A percentile compares a stretch with the other conserved stretches of the same genome.
Conservation (phyloP, 2,329 filamentous ascomycete genomes). For the Hymenoscyphus scutula region DNA sequence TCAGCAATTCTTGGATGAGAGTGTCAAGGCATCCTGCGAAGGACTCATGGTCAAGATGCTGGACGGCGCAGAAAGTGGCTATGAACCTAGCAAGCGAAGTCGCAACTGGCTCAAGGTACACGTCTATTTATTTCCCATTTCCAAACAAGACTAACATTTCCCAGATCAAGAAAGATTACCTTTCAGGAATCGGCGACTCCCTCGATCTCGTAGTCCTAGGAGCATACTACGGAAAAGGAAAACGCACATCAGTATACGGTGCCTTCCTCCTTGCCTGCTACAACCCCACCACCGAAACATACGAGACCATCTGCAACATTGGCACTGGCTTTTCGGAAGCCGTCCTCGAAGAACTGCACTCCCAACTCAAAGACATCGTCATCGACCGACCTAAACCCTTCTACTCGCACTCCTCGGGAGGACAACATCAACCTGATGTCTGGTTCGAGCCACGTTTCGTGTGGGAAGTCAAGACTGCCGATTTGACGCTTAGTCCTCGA, state of each 20-base stretch:
- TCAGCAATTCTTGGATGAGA: constrained; percentile 87
- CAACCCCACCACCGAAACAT: constrained; percentile 74
- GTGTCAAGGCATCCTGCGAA: constrained; percentile 93
- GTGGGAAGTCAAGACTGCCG: constrained; percentile 97
- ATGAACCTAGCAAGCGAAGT: constrained; percentile 93
- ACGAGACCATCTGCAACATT: constrained; percentile 97
- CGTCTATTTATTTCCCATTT: constrained; percentile 7
- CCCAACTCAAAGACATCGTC: constrained; percentile 68
- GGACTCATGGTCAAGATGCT: constrained; percentile 99
- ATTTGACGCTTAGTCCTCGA: constrained; percentile 85
- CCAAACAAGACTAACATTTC: constrained; percentile 8
- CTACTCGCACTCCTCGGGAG: constrained; percentile 79
- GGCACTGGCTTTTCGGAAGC: constrained; percentile 95
- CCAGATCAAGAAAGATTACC: constrained; percentile 96
- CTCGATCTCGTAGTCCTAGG: constrained; percentile 94
- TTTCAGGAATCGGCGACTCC: constrained; percentile 88
- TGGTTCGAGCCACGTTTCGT: constrained; percentile 96
- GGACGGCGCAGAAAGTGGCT: constrained; percentile 86
- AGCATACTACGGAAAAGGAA: constrained; percentile 91
- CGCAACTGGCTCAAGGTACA: constrained; percentile 95
- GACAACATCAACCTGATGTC: constrained; percentile 93
- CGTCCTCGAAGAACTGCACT: constrained; percentile 84
- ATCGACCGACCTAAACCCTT: constrained; percentile 94
- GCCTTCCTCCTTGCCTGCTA: constrained; percentile 95
- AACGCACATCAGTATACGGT: constrained; percentile 92